Evolutionary conservation across 2,329 filamentous ascomycete species (phyloP).

Genomic region (Diaporthe sp.): DNA sequence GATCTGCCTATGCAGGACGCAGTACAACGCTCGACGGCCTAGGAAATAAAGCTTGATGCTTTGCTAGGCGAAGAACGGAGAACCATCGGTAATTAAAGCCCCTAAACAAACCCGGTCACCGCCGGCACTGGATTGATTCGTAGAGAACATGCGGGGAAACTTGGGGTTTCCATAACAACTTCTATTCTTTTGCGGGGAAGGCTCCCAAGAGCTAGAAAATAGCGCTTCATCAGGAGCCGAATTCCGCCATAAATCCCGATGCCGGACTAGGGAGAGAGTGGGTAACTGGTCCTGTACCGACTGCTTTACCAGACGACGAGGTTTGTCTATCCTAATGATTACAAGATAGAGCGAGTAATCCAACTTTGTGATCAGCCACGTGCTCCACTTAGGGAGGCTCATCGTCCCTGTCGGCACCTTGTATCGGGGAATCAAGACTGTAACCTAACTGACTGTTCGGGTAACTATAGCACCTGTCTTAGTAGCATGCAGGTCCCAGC

Average conservation of each 20-base stretch:
- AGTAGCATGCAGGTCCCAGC: constrained; percentile 10
- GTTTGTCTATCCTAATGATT: constrained; percentile 13
- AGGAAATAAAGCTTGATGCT: constrained; percentile 19
- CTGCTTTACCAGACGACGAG: neutral
- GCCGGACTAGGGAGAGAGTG: constrained; percentile 1
- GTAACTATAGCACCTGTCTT: constrained; percentile 6
- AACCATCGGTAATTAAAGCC: constrained; percentile 21
- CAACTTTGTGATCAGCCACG: neutral
- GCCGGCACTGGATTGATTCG: constrained; percentile 28
- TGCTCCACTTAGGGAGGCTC: constrained; percentile 8
- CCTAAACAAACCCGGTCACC: constrained; percentile 25
- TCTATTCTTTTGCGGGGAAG: constrained; percentile 6
- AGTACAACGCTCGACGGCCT: neutral
- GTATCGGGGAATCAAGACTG: neutral
- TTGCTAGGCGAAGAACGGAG: constrained; percentile 1
- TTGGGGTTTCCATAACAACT: neutral
- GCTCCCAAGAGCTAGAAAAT: neutral
- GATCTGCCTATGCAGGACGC: neutral
- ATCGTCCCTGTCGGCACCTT: neutral
- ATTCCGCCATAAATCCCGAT: neutral
- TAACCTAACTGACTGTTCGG: neutral
- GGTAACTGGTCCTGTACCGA: neutral
- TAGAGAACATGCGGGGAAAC: constrained; percentile 27
- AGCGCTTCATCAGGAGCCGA: neutral
- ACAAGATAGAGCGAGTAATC: constrained; percentile 3